A percentile compares a stretch with the other conserved stretches of the same genome.
Evolutionary conservation across 768 basidiomycete genomes (phyloP).

Genomic region (Naganishia kalamii): DNA sequence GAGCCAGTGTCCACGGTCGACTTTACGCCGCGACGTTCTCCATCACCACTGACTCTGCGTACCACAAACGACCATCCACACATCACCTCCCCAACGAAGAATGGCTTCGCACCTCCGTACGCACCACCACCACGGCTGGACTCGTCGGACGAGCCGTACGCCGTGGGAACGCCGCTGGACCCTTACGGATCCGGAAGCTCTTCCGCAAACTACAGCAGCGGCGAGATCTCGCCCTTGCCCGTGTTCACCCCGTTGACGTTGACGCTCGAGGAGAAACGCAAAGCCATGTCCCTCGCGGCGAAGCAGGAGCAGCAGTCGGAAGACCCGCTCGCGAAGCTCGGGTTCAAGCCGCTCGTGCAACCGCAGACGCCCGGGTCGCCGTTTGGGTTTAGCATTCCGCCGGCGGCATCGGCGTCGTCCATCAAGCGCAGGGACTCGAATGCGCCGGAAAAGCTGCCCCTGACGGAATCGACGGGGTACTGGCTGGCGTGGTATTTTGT

Average conservation of each 20-base stretch:
- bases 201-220: background rate
- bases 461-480: constrained; percentile 40
- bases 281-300: constrained; percentile 3
- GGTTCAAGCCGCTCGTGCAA: background rate
- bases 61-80: background rate
- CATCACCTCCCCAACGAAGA: background rate
- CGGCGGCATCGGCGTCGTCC: background rate
- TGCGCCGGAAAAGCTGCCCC: constrained; percentile 20
- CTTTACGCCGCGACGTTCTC: constrained; percentile 6
- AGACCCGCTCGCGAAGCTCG: constrained; percentile 5
- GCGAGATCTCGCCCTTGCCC: background rate
- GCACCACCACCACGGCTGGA: background rate
- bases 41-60: background rate
- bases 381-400: background rate
- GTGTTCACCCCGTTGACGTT: constrained; percentile 6
- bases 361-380: background rate
- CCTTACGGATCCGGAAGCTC: background rate
- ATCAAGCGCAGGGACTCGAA: constrained; percentile 10
- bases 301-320: background rate
- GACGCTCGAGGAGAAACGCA: background rate
- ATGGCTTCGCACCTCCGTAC: background rate
- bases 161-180: constrained; percentile 2
- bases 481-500: constrained; percentile 80
- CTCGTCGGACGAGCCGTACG: background rate
- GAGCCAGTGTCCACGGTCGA: background rate